Evolutionary conservation across 2,329 filamentous ascomycete species (phyloP), one percentile per base, ranked within the genome.

Genomic region (Podosphaera xanthii): DNA sequence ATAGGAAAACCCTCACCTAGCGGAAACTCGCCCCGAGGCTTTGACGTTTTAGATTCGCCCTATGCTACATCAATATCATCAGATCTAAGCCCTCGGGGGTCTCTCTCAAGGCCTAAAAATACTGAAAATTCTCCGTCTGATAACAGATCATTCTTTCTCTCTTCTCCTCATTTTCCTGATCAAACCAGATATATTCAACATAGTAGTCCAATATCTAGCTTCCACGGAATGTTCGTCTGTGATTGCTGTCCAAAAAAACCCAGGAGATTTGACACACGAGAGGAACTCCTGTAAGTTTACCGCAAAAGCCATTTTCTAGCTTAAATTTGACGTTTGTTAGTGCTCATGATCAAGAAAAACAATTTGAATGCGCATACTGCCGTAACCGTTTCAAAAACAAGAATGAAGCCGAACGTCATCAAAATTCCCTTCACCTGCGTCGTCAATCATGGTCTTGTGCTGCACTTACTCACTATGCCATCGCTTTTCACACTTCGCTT

Each of bases 301-400:
- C 40, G 10, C 50, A 56, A 14, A 30, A 34, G 53, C 12, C 14
- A 33, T 40, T 48, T 30, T 56, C 40, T 8, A n/a, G 22, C 46
- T 36, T 46, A 14, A 54, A 55, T 33, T 48, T 59, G 63, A 67
- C 67, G 69, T 63, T 69, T 63, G 57, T 55, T 68, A 96, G 91
- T 63, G 75, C 83, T 52, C 91, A 97, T 70, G 87, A 92, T 71
- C 83, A 87, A 68, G 92, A 97, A 71, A 97, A 97, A 71, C 91
- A 97, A 71, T 97, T 96, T 70, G 87, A 87, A 62, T 97, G 91
- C 71, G 79, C 82, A 35, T 97, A 87, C 70, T 97, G 91, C 70
- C 86, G 86, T 49, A 96, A 96, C 69, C 83, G 91, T 9, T 97
- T 97, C 76, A 97, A 97, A 73, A 97, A 97, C 74, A 97, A 97